A percentile compares a stretch with the other conserved stretches of the same genome.
Evolutionary conservation across 352 stramenopile genomes (phyloP).

Genomic region (Globisporangium ultimum): DNA sequence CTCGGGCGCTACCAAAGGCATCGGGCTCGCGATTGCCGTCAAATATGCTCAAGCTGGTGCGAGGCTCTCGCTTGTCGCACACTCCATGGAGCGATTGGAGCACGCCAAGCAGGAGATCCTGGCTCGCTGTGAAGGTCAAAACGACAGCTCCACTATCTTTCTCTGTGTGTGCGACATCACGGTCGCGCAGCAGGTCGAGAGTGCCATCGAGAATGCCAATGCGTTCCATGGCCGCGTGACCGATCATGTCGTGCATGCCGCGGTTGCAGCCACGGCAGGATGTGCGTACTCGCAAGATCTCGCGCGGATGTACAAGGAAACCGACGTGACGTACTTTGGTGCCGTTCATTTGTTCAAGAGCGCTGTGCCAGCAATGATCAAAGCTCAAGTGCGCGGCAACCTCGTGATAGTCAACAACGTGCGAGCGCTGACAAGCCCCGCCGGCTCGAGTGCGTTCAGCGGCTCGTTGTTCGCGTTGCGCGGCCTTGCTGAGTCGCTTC

Average conservation of each 20-base stretch:
- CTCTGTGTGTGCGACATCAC: constrained; percentile 37
- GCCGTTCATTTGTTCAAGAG: constrained; percentile 54
- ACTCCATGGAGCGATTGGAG: constrained; percentile 8
- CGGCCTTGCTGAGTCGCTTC: constrained; percentile 88
- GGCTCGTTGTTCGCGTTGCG: constrained; percentile 89
- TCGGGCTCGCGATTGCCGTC: constrained; percentile 60
- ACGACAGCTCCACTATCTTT: constrained; percentile 20
- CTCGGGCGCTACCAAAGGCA: constrained; percentile 20
- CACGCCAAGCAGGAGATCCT: constrained; percentile 8
- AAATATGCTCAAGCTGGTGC: constrained; percentile 50
- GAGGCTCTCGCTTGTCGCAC: constrained; percentile 21
- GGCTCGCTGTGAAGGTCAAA: neutral
- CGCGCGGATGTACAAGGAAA: constrained; percentile 30
- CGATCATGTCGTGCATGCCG: constrained; percentile 58
- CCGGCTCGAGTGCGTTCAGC: constrained; percentile 88
- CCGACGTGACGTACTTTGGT: constrained; percentile 65
- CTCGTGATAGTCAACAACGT: constrained; percentile 43
- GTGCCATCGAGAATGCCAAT: constrained; percentile 48
- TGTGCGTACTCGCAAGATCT: constrained; percentile 58
- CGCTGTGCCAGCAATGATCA: constrained; percentile 58
- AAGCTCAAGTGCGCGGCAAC: constrained; percentile 30
- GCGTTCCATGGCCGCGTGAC: constrained; percentile 50
- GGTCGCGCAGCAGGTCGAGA: constrained; percentile 30
- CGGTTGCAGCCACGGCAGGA: constrained; percentile 26
- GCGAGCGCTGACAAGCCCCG: constrained; percentile 53